Percentiles rank a stretch among this genome's conserved stretches.
Evolutionary conservation across 2,329 filamentous ascomycete genomes (phyloP).

Genomic region (Pseudocercospora pini-densiflorae): DNA sequence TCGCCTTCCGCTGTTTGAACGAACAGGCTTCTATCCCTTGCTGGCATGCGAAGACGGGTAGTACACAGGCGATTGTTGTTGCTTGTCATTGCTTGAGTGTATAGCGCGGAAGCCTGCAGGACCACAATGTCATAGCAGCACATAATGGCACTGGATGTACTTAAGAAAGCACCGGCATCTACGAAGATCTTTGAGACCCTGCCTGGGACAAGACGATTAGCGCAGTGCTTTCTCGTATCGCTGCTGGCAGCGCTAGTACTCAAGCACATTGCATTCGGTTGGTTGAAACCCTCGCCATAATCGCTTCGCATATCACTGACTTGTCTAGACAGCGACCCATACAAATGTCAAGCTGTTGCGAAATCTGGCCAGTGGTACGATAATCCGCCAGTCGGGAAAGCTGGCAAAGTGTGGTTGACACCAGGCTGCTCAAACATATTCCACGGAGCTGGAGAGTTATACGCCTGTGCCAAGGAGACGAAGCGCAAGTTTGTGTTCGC

Average conservation of each 20-base stretch:
- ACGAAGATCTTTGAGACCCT: background rate
- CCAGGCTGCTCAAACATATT: constrained; percentile 63
- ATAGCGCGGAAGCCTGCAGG: background rate
- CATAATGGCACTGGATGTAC: background rate
- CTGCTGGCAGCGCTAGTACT: constrained; percentile 12
- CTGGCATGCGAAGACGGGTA: too few species aligned
- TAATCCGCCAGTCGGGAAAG: constrained; percentile 20
- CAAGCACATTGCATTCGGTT: constrained; percentile 16
- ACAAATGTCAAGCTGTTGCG: constrained; percentile 59
- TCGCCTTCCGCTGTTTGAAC: background rate
- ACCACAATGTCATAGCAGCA: background rate
- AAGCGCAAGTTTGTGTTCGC: constrained; percentile 61
- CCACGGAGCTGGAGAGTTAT: constrained; percentile 59
- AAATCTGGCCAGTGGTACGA: constrained; percentile 59
- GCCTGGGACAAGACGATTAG: background rate
- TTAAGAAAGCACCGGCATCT: background rate
- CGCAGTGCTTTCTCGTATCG: constrained; percentile 8
- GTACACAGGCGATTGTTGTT: background rate
- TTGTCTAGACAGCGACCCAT: constrained; percentile 48
- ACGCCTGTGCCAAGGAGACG: constrained; percentile 52
- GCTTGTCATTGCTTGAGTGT: background rate
- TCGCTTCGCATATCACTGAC: background rate
- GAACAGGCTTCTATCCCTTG: background rate
- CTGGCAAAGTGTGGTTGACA: constrained; percentile 56
- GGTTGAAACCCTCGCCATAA: background rate